Evolutionary conservation across 2,329 filamentous ascomycete species (phyloP).

Genomic region (Cytospora leucostoma): DNA sequence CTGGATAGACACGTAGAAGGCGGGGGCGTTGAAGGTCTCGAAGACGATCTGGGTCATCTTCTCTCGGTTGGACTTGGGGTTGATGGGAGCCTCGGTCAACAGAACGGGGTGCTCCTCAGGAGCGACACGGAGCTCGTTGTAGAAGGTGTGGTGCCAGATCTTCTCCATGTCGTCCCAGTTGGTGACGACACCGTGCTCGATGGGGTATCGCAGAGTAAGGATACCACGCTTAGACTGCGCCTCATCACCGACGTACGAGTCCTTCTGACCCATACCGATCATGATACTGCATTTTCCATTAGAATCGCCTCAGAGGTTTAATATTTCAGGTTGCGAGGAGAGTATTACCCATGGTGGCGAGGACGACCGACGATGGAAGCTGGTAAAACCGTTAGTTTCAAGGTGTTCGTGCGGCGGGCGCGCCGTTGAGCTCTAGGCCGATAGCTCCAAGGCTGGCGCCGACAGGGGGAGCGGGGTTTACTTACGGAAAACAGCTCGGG

Average conservation of each 20-base stretch:
- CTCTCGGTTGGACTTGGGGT: constrained; percentile 99
- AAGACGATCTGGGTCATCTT: constrained; percentile 99
- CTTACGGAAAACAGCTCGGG: constrained; percentile 99
- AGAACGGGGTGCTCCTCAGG: constrained; percentile 99
- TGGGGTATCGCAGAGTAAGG: constrained; percentile 97
- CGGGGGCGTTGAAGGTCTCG: constrained; percentile 99
- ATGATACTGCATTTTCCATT: constrained; percentile 68
- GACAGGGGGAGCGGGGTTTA: constrained; percentile 44
- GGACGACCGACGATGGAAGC: constrained; percentile 99
- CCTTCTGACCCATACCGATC: constrained; percentile 99
- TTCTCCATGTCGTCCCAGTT: constrained; percentile 99
- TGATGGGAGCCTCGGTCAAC: constrained; percentile 99
- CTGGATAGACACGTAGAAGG: constrained; percentile 98
- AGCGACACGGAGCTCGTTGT: constrained; percentile 99
- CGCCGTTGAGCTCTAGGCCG: constrained; percentile 4
- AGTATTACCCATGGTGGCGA: constrained; percentile 99
- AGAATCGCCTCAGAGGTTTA: constrained; percentile 6
- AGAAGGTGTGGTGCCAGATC: constrained; percentile 99
- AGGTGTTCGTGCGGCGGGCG: constrained; percentile 15
- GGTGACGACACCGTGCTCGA: constrained; percentile 99
- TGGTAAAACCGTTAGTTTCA: constrained; percentile 41
- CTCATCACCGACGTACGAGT: constrained; percentile 99
- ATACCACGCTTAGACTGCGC: constrained; percentile 99
- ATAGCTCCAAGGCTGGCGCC: constrained; percentile 9
- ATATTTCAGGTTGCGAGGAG: constrained; percentile 53